These are phyloP conservation scores for Syzygium syzygioides DNA, from an alignment of 441 rosid species.

Conservation along the genomic window DNA sequence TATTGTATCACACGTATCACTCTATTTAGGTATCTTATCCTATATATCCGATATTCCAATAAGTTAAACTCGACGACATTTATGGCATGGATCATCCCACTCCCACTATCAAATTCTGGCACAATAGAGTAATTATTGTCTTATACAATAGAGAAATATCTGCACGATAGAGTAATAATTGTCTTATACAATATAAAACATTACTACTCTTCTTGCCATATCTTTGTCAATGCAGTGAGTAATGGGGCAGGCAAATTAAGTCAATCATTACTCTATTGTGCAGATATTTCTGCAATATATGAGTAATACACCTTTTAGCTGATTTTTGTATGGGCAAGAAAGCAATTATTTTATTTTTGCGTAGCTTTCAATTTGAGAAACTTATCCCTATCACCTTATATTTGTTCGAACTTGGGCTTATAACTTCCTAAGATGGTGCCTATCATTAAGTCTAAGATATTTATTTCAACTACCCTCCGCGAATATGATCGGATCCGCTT, in stretches of 20 bases:
- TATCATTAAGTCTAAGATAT: too few species aligned
- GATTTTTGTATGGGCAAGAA: not conserved
- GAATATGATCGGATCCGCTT: too few species aligned
- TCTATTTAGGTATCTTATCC: not conserved
- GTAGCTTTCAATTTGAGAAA: too few species aligned
- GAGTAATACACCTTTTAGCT: not conserved
- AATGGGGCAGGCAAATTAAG: not conserved
- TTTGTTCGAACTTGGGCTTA: too few species aligned
- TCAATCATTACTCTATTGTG: not conserved
- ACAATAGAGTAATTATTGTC: too few species aligned
- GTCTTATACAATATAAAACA: not conserved
- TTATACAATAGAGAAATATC: too few species aligned
- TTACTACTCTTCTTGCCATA: not conserved
- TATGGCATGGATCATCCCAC: not conserved
- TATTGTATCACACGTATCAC: not conserved
- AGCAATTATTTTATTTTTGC: too few species aligned
- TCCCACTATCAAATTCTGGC: not conserved
- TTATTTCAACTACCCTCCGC: too few species aligned
- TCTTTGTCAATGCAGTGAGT: not conserved
- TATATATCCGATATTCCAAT: not conserved
- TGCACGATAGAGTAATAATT: too few species aligned
- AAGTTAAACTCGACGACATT: not conserved
- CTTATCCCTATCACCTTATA: too few species aligned
- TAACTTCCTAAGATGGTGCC: too few species aligned
- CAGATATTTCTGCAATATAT: not conserved